Base-by-base conservation (phyloP, 495 filamentous ascomycete species). In the Cercophora sp. region DNA sequence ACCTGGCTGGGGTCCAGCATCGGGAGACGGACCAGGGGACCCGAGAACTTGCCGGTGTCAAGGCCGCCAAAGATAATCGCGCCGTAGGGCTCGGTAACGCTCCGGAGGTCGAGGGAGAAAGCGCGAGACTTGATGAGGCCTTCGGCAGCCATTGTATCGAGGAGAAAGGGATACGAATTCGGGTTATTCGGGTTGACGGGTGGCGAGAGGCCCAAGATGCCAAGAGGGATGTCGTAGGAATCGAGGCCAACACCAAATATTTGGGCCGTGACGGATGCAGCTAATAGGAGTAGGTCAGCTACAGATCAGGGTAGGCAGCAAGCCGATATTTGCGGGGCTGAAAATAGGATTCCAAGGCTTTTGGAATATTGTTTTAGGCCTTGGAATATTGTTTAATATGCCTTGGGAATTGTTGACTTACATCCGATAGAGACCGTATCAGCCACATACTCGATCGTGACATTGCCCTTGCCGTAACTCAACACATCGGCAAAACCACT, bases 51-150 rank as follows among this genome's bases (percentile, higher is more conserved):
- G 40, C 74, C 55, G n/a, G 58, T 61, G 62, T 94, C 82, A 31
- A 94, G 70, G 26, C 89, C 89, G 16, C 89, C 89, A 55, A 94
- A 94, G 25, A 92, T 77, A 54, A 94, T 83, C 19, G 83, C 59
- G 19, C 92, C 92, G 16, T 61, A 48, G 25, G 70, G 61, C 54
- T 69, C 62, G 29, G 67, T 62, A 52, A 72, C 68, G 42, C 65
- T 62, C 8, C 86, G 76, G 1, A 86, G 70, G 47, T 87, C 83
- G 15, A 91, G 67, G 42, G 82, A 86, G 64, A 89, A 94, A 18
- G 88, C 80, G 54, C 79, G 85, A 19, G 81, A 84, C 41, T 85
- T 77, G 61, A 88, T 89, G 26, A 83, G 36, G 4, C 79, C 82
- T 37, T 81, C 71, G 8, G 75, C 55, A 8, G 77, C 79, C 64